Evolutionary conservation across 257 asterid species (phyloP), one percentile per base, ranked within the genome.

Genomic region (Solanum neorickii): DNA sequence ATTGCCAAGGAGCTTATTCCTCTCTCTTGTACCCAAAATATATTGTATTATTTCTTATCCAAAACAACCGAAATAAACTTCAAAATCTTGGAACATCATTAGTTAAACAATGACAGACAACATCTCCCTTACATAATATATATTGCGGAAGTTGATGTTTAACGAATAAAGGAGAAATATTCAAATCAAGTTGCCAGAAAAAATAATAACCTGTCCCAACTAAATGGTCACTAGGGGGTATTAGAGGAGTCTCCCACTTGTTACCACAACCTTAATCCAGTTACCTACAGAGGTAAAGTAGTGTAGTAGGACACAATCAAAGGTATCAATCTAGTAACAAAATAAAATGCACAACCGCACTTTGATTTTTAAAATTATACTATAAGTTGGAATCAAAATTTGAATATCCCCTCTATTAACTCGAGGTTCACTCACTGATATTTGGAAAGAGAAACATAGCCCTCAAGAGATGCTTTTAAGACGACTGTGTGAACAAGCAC

Each of bases 231-330:
- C 99, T 96, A 94, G 88, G 98, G 98, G 90, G 99, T 98, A 87
- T 94, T 94, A 83, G 94, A 95, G 31, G 98, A 95, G 89, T 95
- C 99, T 86, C 99, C 99, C 49, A 96, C 94, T 92, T 95, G 97
- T 90, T 96, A 88, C 99, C 98, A 95, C 92, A 95, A 90, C 93
- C 95, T 96, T 88, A 92, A 90, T 88, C 98, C 98, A 86, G 95
- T 96, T 47, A 96, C 98, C 98, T 94, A 90, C 9, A 31, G 13
- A 70, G 13, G 16, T 70, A 33, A 70, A 70, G 42, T 70, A 70
- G 77, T 13, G 33, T 33, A 70, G 9, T 31, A 31, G 25, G 33
- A 31, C 77, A 70, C 25, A 44, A 70, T 70, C 77, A 70, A 70
- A 70, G 16, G 44, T 21, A 70, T 31, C 76, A 8, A 69, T 23